phyloP scores from a whole-genome alignment of 805 yeast genomes.

The Monosporozyma servazzii region DNA sequence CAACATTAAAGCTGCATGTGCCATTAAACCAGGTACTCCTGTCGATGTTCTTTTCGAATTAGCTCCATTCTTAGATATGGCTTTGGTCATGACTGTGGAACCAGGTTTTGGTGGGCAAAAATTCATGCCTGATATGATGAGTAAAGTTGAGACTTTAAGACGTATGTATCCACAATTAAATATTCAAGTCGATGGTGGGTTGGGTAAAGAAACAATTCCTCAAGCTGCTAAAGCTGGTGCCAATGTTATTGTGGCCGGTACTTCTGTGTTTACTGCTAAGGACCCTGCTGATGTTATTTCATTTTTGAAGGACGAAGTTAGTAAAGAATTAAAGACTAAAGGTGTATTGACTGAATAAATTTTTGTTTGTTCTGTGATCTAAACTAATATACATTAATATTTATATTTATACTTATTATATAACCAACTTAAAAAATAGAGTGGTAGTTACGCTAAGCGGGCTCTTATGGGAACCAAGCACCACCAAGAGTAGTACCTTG shows the following conservation, averaged over 20 bases:
- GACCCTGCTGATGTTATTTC: conserved; percentile 70
- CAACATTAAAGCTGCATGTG: conserved; percentile 92
- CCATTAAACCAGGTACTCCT: conserved; percentile 87
- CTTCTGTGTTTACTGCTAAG: conserved; percentile 79
- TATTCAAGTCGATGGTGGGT: conserved; percentile 95
- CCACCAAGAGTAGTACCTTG: conserved; percentile 83
- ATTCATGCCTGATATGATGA: conserved; percentile 94
- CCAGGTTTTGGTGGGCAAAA: conserved; percentile 99
- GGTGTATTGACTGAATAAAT: conserved; percentile 31
- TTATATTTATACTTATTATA: background rate
- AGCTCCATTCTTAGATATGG: conserved; percentile 80
- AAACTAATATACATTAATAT: background rate
- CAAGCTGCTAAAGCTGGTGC: conserved; percentile 96
- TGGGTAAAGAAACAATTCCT: conserved; percentile 76
- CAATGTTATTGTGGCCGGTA: conserved; percentile 95
- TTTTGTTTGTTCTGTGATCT: background rate
- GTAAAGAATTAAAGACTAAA: conserved; percentile 36
- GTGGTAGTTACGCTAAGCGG: too few species aligned
- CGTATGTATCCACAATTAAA: conserved; percentile 64
- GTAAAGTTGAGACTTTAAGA: conserved; percentile 77
- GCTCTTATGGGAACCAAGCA: conserved; percentile 41
- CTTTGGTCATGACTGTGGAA: conserved; percentile 96
- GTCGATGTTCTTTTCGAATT: conserved; percentile 72
- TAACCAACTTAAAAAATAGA: background rate
- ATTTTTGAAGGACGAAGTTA: conserved; percentile 56